Evolutionary conservation across 2,329 filamentous ascomycete species (phyloP), one percentile per base, ranked within the genome.

Genomic region (Diplodia seriata): DNA sequence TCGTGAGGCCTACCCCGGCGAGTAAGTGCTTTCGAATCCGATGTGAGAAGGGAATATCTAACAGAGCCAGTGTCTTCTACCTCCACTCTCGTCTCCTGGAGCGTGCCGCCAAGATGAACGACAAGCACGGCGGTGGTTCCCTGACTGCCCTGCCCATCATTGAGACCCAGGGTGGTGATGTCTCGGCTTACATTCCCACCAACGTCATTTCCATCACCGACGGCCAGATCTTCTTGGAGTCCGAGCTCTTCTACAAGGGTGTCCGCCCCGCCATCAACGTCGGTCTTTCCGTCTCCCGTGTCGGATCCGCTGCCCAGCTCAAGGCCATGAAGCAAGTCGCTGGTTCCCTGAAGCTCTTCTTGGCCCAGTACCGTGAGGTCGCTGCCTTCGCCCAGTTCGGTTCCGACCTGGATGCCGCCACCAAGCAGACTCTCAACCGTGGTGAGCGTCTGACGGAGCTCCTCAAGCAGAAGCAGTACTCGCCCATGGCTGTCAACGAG

Each of bases 281-380:
- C 91, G 95, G 95, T 95, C 92, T 99, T 77, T 99, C 95, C 79
- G 95, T 99, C 77, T 99, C 95, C 76, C 95, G 95, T 92, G 95
- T 99, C 90, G 95, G 95, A 83, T 99, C 95, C 80, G 93, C 95
- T 82, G 95, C 95, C 81, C 95, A 99, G 89, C 89, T 98, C 84
- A 99, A 98, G 92, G 94, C 95, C 86, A 99, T 99, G 95, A 99
- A 99, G 90, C 95, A 99, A 89, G 95, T 99, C 78, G 95, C 95
- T 80, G 95, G 95, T 89, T 98, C 94, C 76, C 88, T 99, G 81
- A 99, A 99, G 90, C 93, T 99, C 77, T 99, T 98, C 93, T 92
- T 99, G 91, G 95, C 95, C 78, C 95, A 99, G 87, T 99, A 99
- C 90, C 95, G 95, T 95, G 95, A 99, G 85, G 95, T 99, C 72